Evolutionary conservation across 2,329 filamentous ascomycete species (phyloP).

Genomic region (Pyricularia sp.): DNA sequence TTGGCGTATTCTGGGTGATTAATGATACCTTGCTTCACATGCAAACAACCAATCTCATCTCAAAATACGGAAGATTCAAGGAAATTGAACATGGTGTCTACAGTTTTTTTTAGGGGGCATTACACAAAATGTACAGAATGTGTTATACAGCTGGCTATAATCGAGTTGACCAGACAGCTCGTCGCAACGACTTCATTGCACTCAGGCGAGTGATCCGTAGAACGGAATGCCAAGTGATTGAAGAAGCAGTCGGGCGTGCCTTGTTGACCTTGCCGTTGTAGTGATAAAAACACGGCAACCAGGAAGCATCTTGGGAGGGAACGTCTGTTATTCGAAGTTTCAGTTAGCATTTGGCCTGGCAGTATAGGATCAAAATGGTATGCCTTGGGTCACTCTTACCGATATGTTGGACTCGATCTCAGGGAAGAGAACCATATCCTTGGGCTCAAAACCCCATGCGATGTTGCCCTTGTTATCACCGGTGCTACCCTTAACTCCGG

Average conservation of each 20-base stretch:
- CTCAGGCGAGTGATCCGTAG: constrained; percentile 39
- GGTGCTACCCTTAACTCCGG: constrained; percentile 54
- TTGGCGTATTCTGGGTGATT: neutral
- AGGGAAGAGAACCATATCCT: constrained; percentile 76
- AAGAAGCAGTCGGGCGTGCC: constrained; percentile 71
- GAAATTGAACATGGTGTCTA: neutral
- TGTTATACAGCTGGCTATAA: neutral
- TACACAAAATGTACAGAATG: constrained; percentile 8
- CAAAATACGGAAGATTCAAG: neutral
- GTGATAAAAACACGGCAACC: constrained; percentile 77
- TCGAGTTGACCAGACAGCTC: neutral
- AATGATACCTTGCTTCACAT: neutral
- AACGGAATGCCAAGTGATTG: constrained; percentile 70
- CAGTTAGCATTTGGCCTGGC: neutral
- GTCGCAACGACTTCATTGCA: neutral
- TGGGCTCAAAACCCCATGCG: constrained; percentile 66
- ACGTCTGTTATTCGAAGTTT: constrained; percentile 32
- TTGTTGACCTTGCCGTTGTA: constrained; percentile 76
- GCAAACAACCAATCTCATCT: neutral
- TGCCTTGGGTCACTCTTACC: constrained; percentile 41
- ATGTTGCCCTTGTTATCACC: constrained; percentile 88
- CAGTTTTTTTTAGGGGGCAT: neutral
- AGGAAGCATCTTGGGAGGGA: constrained; percentile 64
- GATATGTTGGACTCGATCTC: constrained; percentile 94
- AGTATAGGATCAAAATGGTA: neutral